Base-by-base conservation (phyloP, 768 basidiomycete species). In the Tulasnella sp. region DNA sequence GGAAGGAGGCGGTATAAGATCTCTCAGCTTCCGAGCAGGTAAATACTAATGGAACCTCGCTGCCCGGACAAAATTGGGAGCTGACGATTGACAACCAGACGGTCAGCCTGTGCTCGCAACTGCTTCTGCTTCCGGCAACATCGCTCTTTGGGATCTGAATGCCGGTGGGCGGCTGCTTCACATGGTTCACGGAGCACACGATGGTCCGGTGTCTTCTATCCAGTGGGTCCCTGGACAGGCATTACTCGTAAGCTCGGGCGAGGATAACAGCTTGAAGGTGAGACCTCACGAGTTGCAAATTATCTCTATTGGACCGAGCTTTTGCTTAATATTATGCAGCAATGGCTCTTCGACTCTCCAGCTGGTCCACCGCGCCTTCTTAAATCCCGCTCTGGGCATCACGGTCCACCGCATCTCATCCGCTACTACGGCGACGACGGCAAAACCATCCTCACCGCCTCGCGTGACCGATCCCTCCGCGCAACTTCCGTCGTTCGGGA, bases 381-480 rank as follows among this genome's bases (percentile, higher is more conserved):
- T 32, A 98, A 98, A 82, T 93, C 87, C 79, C 87, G 97, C 62
- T 90, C 93, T 0, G 97, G 97, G 40, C 97, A 99, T 77, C 91
- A 91, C 75, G 85, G 88, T 0, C 94, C 97, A 19, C 95, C 95
- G 0, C 90, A 95, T 78, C 83, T 95, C 22, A 93, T 99, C 65
- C 86, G 95, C 71, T 98, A 94, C 80, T 98, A 97, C 79, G 96
- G 95, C 14, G 89, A 91, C n/a, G 96, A 99, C 77, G 97, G 97
- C 2, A 99, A 99, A 81, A 90, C 94, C 74, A 81, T 99, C 8
- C 80, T 99, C 62, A 95, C 92, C 4, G 90, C 93, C 4, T 95
- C 94, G 2, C 79, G 90, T 72, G 97, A 99, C 79, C 88, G 95
- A 39, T 91, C 91, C 75, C 81, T 99, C 68, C 85, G 97, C 41